Conservation (phyloP, 495 filamentous ascomycete genomes). For the Penicillium daleae region DNA sequence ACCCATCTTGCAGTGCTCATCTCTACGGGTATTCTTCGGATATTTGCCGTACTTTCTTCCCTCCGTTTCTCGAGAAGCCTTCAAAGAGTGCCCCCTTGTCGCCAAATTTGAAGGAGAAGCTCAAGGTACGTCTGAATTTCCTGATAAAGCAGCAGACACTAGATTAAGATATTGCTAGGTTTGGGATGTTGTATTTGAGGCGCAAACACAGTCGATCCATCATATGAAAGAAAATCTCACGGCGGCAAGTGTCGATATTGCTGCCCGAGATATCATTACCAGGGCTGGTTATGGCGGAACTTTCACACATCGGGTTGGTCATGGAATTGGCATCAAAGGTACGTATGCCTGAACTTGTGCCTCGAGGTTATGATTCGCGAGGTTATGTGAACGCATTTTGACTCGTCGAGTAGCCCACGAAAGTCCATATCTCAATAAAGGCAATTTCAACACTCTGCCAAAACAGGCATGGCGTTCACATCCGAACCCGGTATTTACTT, state of each 20-base stretch:
- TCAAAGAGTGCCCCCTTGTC: conserved; percentile 8
- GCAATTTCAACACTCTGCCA: conserved; percentile 42
- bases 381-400: background rate
- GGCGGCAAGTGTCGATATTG: conserved; percentile 57
- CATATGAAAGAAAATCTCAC: conserved; percentile 47
- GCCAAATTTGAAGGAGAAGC: conserved; percentile 43
- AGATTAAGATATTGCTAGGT: conserved; percentile 24
- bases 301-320: conserved; percentile 61
- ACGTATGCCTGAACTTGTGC: background rate
- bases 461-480: conserved; percentile 58
- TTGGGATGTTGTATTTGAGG: conserved; percentile 55
- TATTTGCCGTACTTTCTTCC: conserved; percentile 60
- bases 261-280: conserved; percentile 54
- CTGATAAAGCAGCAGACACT: background rate
- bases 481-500: conserved; percentile 61
- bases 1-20: conserved; percentile 43
- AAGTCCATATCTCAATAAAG: conserved; percentile 59
- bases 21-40: conserved; percentile 61
- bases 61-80: conserved; percentile 35
- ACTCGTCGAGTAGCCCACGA: conserved; percentile 47
- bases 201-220: conserved; percentile 50
- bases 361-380: background rate
- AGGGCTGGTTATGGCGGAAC: conserved; percentile 52
- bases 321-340: conserved; percentile 61
- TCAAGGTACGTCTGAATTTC: conserved; percentile 27